Evolutionary conservation across 2,329 filamentous ascomycete species (phyloP).

Genomic region (Ambrosiella beaveri): DNA sequence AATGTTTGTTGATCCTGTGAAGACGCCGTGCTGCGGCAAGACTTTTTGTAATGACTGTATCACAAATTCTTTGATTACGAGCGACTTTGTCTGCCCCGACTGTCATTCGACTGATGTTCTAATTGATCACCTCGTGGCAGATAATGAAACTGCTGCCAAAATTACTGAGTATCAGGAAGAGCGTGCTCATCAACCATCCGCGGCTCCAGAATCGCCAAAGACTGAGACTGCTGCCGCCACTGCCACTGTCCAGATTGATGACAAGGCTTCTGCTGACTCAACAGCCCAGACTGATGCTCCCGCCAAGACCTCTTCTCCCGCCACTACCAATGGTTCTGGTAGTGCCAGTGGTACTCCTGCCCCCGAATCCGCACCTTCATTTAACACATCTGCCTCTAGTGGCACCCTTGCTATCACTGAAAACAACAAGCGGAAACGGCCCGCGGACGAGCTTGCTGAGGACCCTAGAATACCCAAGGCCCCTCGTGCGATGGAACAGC

Average conservation of each 20-base stretch:
- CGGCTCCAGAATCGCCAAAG: slow-evolving; percentile 20
- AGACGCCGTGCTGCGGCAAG: slow-evolving; percentile 95
- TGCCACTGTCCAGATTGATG: slow-evolving; percentile 10
- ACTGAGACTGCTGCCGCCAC: slow-evolving; percentile 9
- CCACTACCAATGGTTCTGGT: background rate
- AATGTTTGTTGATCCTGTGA: slow-evolving; percentile 96
- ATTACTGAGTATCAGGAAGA: slow-evolving; percentile 51
- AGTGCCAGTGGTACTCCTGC: background rate
- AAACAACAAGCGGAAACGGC: slow-evolving; percentile 52
- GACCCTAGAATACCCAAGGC: slow-evolving; percentile 47
- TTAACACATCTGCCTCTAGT: background rate
- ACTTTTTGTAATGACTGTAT: slow-evolving; percentile 99
- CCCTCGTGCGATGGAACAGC: slow-evolving; percentile 41
- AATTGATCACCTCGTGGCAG: slow-evolving; percentile 74
- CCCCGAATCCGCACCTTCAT: slow-evolving; percentile 2
- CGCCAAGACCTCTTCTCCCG: slow-evolving; percentile 7
- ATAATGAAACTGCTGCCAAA: slow-evolving; percentile 61
- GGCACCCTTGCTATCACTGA: background rate
- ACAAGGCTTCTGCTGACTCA: slow-evolving; percentile 11
- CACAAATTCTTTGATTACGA: slow-evolving; percentile 95
- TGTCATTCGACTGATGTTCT: slow-evolving; percentile 83
- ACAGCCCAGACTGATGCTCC: slow-evolving; percentile 21
- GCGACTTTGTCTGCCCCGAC: slow-evolving; percentile 87
- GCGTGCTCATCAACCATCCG: slow-evolving; percentile 10
- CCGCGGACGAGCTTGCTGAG: slow-evolving; percentile 54